Evolutionary conservation across 2,329 filamentous ascomycete species (phyloP), one percentile per base, ranked within the genome.

Genomic region (Stachybotrys echinatus): DNA sequence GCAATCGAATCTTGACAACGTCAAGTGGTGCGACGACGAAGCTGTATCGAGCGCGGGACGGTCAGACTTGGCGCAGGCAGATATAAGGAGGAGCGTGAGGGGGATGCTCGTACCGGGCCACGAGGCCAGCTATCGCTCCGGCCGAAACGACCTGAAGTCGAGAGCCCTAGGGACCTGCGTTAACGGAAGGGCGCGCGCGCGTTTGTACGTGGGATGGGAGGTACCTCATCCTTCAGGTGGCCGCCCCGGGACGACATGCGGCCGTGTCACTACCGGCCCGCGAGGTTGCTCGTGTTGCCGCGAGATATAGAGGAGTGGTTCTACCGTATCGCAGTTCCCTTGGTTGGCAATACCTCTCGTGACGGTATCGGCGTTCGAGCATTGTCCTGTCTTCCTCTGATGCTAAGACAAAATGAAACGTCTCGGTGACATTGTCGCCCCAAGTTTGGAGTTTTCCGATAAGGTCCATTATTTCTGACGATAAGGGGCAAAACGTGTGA

Each of bases 1-100:
- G 94, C 43, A 97, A 85, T 44, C 94, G 89, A 71, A 99, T 99
- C 76, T 99, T 97, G 72, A 97, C 84, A 55, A 99, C 94, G 69
- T 99, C 94, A 58, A 99, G 87, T 48, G 94, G 94, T 18, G 94
- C 90, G 65, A 97, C 87, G 64, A 94, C 83, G 75, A 99, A 97
- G 66, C 89, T 91, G 59, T 7, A 47, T 7, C 14, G 20, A 45
- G 10, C 27, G 27, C 27, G 14, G 2, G 45, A 45, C 22, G 21
- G 54, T 62, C 51, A 62, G 53, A 49, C 8, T 7, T 45, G 20
- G 27, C 27, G 14, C n/a, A 34, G 40, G 23, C 20, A 40, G 31
- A 19, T 23, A 43, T 4, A 37, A 18, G 31, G 12, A 23, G 31
- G 12, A 23, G 31, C 23, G 45, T 22, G 12, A 19, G 20, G 17